Percentiles rank a stretch among this genome's conserved stretches.
Conservation (phyloP, 2,329 filamentous ascomycete genomes). For the Penicillium sp. region DNA sequence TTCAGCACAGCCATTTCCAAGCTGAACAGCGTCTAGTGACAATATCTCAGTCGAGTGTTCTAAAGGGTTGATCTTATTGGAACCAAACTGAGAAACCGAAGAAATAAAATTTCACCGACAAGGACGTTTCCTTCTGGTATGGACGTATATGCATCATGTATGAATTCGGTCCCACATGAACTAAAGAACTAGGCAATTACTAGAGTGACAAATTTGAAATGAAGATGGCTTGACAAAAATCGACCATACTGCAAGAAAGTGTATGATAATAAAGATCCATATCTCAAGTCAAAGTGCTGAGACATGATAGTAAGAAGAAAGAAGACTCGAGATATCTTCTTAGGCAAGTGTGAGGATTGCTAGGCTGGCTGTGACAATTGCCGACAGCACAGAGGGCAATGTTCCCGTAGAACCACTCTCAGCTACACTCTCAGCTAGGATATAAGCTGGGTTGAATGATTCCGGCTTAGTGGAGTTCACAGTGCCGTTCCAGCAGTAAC, state of each 20-base stretch:
- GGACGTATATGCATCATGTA: too few relatives aligned
- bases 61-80: too few relatives aligned
- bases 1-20: too few relatives aligned
- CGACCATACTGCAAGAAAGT: not conserved
- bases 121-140: too few relatives aligned
- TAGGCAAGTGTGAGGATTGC: slow-evolving; percentile 17
- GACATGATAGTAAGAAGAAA: not conserved
- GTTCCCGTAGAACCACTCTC: slow-evolving; percentile 6
- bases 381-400: slow-evolving; percentile 17
- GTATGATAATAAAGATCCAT: not conserved
- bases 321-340: not conserved
- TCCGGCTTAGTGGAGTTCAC: slow-evolving; percentile 41
- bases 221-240: not conserved
- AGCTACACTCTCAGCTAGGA: slow-evolving; percentile 11
- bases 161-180: too few relatives aligned
- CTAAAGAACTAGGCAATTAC: not conserved
- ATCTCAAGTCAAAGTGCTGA: not conserved
- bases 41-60: too few relatives aligned
- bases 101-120: too few relatives aligned
- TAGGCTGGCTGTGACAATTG: slow-evolving; percentile 9
- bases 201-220: not conserved
- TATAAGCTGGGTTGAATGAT: slow-evolving; percentile 44
- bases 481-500: slow-evolving; percentile 94
- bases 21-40: too few relatives aligned
- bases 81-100: too few relatives aligned